Conservation (phyloP, 495 filamentous ascomycete genomes). For the Stereocaulon alpinum region DNA sequence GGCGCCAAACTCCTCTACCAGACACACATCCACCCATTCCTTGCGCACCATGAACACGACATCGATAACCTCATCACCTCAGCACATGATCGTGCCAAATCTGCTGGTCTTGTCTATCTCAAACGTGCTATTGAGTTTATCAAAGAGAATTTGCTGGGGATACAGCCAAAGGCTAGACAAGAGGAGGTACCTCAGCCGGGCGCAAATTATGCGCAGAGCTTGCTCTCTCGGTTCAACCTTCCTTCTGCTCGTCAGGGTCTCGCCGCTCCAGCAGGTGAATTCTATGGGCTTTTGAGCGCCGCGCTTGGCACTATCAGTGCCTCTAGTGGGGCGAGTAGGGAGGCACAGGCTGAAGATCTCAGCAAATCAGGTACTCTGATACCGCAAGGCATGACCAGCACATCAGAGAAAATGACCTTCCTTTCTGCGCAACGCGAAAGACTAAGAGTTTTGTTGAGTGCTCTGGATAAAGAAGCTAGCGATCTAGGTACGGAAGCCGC, state of each 20-base stretch:
- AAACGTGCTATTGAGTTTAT: slow-evolving; percentile 66
- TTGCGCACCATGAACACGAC: slow-evolving; percentile 72
- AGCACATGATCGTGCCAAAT: slow-evolving; percentile 67
- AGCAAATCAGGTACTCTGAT: slow-evolving; percentile 53
- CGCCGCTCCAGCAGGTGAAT: slow-evolving; percentile 45
- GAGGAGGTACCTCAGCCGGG: slow-evolving; percentile 29
- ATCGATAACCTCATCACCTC: slow-evolving; percentile 85
- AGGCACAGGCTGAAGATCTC: slow-evolving; percentile 42
- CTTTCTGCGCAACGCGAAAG: slow-evolving; percentile 63
- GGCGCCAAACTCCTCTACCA: slow-evolving; percentile 80
- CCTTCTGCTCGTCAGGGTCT: slow-evolving; percentile 40
- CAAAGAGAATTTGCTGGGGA: slow-evolving; percentile 61
- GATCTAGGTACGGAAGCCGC: slow-evolving; percentile 30
- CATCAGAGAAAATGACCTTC: slow-evolving; percentile 57
- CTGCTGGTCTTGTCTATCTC: slow-evolving; percentile 70
- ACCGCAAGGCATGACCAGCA: slow-evolving; percentile 50
- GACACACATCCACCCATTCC: slow-evolving; percentile 75
- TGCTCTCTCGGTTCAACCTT: slow-evolving; percentile 78
- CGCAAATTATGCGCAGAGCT: slow-evolving; percentile 60
- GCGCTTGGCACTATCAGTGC: slow-evolving; percentile 44
- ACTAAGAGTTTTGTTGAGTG: slow-evolving; percentile 57
- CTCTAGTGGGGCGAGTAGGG: slow-evolving; percentile 35
- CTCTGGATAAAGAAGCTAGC: slow-evolving; percentile 63
- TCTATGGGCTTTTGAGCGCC: slow-evolving; percentile 66
- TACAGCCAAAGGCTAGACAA: slow-evolving; percentile 35